phyloP scores from a whole-genome alignment of 2,329 filamentous ascomycete genomes.

The Fusarium armeniacum region DNA sequence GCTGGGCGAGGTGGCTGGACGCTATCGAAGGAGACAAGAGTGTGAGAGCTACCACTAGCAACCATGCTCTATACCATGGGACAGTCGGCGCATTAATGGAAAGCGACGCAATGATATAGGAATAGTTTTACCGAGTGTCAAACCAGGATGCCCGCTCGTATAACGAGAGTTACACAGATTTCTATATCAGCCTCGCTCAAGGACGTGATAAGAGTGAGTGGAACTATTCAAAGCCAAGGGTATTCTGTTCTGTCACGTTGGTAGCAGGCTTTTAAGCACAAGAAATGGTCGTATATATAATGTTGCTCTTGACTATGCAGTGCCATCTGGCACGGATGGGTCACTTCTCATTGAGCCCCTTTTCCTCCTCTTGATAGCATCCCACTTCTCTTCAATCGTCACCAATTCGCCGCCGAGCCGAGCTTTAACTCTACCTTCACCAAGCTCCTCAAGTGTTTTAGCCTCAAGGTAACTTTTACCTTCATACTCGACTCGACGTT shows the following conservation, averaged over 20 bases:
- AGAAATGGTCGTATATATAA: slow-evolving; percentile 6
- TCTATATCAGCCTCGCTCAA: neutral
- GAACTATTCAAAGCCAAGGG: slow-evolving; percentile 2
- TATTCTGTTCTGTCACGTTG: slow-evolving; percentile 16
- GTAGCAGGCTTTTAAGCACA: slow-evolving; percentile 13
- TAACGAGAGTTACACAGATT: neutral
- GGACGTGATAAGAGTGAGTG: neutral
- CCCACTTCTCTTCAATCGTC: slow-evolving; percentile 60
- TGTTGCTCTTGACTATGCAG: slow-evolving; percentile 21
- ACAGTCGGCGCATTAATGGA: slow-evolving; percentile 69
- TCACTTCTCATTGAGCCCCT: slow-evolving; percentile 45
- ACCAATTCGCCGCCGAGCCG: slow-evolving; percentile 61
- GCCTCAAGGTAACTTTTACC: slow-evolving; percentile 58
- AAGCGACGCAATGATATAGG: neutral
- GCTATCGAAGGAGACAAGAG: slow-evolving; percentile 76
- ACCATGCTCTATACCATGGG: slow-evolving; percentile 65
- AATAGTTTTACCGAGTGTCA: neutral
- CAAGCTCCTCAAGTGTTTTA: slow-evolving; percentile 65
- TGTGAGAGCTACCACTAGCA: slow-evolving; percentile 76
- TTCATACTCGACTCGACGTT: slow-evolving; percentile 58
- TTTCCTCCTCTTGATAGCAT: slow-evolving; percentile 56
- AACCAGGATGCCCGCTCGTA: neutral
- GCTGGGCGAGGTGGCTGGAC: slow-evolving; percentile 78
- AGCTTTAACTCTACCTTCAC: slow-evolving; percentile 63
- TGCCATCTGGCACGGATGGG: slow-evolving; percentile 43